Percentiles rank a stretch among this genome's conserved stretches.
These are phyloP conservation scores for Diaporthe longicolla DNA, from an alignment of 2,329 filamentous ascomycete species.

Conservation along the genomic window DNA sequence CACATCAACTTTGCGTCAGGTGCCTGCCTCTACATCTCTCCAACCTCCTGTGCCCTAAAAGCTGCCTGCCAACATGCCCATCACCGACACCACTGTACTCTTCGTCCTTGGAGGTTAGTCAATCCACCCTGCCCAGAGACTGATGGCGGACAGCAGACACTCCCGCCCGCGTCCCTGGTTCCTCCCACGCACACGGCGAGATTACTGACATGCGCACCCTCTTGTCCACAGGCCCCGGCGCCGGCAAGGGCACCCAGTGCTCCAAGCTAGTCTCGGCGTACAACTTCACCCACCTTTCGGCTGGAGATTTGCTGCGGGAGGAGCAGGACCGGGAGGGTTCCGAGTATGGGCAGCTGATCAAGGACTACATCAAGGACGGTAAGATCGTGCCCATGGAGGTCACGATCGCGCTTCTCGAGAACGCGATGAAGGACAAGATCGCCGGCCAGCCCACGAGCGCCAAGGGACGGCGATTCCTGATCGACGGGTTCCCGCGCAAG, in stretches of 20 bases:
- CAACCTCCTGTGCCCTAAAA: not conserved
- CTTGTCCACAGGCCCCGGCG: constrained; percentile 77
- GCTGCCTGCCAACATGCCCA: constrained; percentile 40
- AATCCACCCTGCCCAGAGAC: no score
- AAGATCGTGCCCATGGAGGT: constrained; percentile 99
- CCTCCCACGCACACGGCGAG: not conserved
- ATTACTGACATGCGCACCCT: not conserved
- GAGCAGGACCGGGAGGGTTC: constrained; percentile 91
- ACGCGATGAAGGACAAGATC: constrained; percentile 86
- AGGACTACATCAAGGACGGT: constrained; percentile 92
- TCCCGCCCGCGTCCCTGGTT: not conserved
- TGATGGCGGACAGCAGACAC: not conserved
- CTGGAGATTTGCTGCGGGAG: constrained; percentile 92
- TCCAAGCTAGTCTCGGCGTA: constrained; percentile 88
- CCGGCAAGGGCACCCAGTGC: constrained; percentile 98
- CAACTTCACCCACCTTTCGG: constrained; percentile 92
- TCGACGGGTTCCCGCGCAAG: constrained; percentile 92
- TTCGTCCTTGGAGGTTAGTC: constrained; percentile 43
- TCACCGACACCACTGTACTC: constrained; percentile 44
- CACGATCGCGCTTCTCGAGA: constrained; percentile 92
- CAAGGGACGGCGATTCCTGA: constrained; percentile 79
- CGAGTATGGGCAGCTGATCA: constrained; percentile 94
- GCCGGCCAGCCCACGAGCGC: constrained; percentile 55
- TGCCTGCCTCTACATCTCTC: constrained; percentile 1
- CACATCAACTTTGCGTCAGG: not conserved